Evolutionary conservation across 768 basidiomycete species (phyloP).

Genomic region (Pulveroboletus sp.): DNA sequence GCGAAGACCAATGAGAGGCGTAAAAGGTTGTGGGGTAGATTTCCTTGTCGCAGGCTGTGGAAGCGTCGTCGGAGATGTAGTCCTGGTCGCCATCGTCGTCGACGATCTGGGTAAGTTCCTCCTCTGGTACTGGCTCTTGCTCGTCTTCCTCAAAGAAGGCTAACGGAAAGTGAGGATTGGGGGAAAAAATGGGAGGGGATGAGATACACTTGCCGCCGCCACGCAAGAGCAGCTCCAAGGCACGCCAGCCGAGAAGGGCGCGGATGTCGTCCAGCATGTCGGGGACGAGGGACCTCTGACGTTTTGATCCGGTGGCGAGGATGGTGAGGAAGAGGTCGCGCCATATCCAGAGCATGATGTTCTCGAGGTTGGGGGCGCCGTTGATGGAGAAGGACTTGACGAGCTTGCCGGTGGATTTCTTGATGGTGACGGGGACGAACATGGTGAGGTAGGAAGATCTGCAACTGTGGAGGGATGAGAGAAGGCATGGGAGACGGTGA

Average conservation of each 20-base stretch:
- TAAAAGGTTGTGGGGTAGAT: constrained; percentile 34
- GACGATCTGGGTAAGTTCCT: constrained; percentile 12
- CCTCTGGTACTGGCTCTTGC: not conserved
- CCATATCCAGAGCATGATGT: constrained; percentile 61
- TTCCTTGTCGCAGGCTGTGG: constrained; percentile 20
- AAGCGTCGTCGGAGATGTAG: constrained; percentile 21
- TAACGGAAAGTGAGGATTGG: not conserved
- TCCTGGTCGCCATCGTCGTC: constrained; percentile 33
- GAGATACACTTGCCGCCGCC: constrained; percentile 48
- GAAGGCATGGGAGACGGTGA: constrained; percentile 6
- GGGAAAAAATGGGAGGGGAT: not conserved
- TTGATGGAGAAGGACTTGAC: constrained; percentile 47
- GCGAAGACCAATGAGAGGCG: constrained; percentile 50
- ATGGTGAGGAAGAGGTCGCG: constrained; percentile 61
- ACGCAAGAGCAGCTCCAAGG: constrained; percentile 48
- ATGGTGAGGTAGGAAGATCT: constrained; percentile 48
- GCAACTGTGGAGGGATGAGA: constrained; percentile 40
- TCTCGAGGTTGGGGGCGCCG: constrained; percentile 46
- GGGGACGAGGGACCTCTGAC: constrained; percentile 34
- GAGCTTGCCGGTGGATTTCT: constrained; percentile 37
- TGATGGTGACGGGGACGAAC: constrained; percentile 45
- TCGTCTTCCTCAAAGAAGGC: constrained; percentile 12
- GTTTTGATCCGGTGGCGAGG: constrained; percentile 36
- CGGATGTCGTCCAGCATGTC: constrained; percentile 62
- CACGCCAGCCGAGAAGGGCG: constrained; percentile 43